Evolutionary conservation across 805 yeast species (phyloP), one percentile per base, ranked within the genome.

Genomic region (Saccharomycopsis sp.): DNA sequence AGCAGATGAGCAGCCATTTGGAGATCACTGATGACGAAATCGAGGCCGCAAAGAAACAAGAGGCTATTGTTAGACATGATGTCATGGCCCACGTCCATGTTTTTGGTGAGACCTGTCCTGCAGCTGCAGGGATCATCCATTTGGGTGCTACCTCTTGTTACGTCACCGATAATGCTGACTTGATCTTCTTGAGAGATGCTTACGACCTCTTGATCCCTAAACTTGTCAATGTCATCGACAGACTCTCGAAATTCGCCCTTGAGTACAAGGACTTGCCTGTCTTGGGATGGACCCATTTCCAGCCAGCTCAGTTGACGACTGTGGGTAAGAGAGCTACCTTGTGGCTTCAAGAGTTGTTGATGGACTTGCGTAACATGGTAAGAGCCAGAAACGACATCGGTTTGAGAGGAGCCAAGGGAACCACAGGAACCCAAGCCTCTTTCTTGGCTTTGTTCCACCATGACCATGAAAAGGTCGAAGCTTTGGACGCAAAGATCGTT

Each of bases 81-180:
- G 99, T 94, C 67, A 94, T 94, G 99, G 97, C 98, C 58, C 99
- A 94, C 68, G 99, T 94, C 58, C 99, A 94, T 71, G 89, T 87
- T 59, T 94, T 88, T 72, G 99, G 99, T 65, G 80, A 85, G 67
- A 84, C 89, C 15, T 89, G 96, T 68, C 99, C 99, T 19, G 87
- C 86, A 3, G 99, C 99, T 41, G 93, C 98, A 42, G 98, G 98
- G 66, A 93, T 94, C 73, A 94, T 94, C 69, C 99, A 94, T 73
- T 78, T 94, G 69, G 99, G 99, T 70, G 99, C 99, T 53, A 94
- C 99, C 23, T 91, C 97, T 2, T 94, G 99, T 80, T 94, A 76
- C 67, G 99, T 94, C 59, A 94, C 99, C 53, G 99, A 94, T 73
- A 94, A 94, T 69, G 99, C 99, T 58, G 99, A 94, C 73, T 82